Percentiles rank a stretch among this genome's conserved stretches.
These are phyloP conservation scores for Aspergillus sp. DNA, from an alignment of 2,329 filamentous ascomycete genomes.

Conservation along the genomic window DNA sequence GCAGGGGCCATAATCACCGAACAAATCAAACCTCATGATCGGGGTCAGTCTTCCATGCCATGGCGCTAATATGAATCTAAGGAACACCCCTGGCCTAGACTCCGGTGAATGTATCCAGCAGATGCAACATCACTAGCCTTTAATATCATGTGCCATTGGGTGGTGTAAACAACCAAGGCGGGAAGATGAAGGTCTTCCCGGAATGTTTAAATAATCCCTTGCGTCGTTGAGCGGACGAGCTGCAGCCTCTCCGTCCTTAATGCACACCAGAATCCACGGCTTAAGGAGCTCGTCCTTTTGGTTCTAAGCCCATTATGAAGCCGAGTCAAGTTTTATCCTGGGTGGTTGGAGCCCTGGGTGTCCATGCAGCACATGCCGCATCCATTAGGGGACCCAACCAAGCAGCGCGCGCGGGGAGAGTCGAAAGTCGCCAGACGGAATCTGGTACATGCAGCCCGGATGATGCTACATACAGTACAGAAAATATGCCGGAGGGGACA, in stretches of 20 bases:
- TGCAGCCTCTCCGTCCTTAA: neutral
- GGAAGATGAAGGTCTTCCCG: neutral
- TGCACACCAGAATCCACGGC: neutral
- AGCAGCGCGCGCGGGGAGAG: too few species aligned
- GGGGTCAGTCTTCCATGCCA: neutral
- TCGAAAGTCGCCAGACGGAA: neutral
- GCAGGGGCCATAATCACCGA: neutral
- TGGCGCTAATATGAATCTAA: neutral
- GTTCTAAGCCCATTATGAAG: neutral
- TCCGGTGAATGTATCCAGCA: neutral
- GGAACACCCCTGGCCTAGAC: neutral
- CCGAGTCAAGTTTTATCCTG: neutral
- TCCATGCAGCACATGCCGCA: neutral
- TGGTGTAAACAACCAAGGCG: neutral
- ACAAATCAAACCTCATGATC: neutral
- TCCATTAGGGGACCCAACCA: neutral
- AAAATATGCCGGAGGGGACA: constrained; percentile 6
- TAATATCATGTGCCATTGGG: neutral
- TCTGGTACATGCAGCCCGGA: neutral
- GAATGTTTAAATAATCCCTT: neutral
- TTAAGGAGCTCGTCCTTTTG: neutral
- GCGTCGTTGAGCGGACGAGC: neutral
- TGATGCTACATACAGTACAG: constrained; percentile 7
- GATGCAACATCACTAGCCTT: constrained; percentile 1
- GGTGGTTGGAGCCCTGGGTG: neutral